Evolutionary conservation across 768 basidiomycete species (phyloP).

Genomic region (Nevesoporus exiguus): DNA sequence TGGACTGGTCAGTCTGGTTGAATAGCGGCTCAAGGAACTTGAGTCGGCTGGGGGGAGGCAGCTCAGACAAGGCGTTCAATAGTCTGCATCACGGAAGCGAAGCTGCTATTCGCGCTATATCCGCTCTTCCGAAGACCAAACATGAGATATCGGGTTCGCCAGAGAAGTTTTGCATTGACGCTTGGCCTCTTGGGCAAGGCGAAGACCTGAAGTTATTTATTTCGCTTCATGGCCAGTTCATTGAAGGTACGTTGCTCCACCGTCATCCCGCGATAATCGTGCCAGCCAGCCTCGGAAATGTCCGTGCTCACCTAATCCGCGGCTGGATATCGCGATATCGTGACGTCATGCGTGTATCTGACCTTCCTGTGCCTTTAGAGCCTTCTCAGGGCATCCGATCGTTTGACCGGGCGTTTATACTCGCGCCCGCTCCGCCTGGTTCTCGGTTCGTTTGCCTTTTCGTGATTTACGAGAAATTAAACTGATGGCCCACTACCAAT

Average conservation of each 20-base stretch:
- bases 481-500: constrained; percentile 11
- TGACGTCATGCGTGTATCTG: constrained; percentile 19
- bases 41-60: constrained; percentile 58
- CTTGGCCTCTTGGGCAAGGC: constrained; percentile 71
- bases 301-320: constrained; percentile 9
- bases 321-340: constrained; percentile 1
- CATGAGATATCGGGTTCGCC: constrained; percentile 80
- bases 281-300: constrained; percentile 7
- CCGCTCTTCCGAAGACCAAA: constrained; percentile 66
- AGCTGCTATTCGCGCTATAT: constrained; percentile 56
- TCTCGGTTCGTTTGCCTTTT: constrained; percentile 62
- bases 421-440: constrained; percentile 75
- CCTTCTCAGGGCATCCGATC: constrained; percentile 79
- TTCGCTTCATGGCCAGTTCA: constrained; percentile 85
- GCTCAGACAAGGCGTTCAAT: constrained; percentile 57
- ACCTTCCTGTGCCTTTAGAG: constrained; percentile 38
- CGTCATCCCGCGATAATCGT: constrained; percentile 10
- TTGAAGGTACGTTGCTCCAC: constrained; percentile 64
- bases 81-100: constrained; percentile 74
- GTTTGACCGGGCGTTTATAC: constrained; percentile 89
- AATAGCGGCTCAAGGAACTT: constrained; percentile 71
- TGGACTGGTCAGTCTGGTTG: constrained; percentile 77
- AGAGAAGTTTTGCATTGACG: constrained; percentile 84
- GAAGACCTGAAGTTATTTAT: constrained; percentile 56
- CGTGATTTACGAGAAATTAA: not conserved